These are phyloP conservation scores for Salix caprea DNA, from an alignment of 345 rosid genomes.

Conservation along the genomic window DNA sequence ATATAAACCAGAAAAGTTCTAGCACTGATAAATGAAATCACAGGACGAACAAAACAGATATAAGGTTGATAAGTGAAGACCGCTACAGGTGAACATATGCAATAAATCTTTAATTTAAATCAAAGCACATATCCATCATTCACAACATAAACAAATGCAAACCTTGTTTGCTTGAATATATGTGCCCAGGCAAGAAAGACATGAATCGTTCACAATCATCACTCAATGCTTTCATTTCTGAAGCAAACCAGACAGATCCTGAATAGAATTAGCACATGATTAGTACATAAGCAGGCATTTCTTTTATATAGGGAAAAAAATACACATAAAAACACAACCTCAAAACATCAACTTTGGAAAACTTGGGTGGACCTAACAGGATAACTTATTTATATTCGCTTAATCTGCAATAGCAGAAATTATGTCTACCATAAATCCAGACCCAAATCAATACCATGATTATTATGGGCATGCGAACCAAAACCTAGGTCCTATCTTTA, in stretches of 20 bases:
- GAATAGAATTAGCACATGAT: conserved; percentile 15
- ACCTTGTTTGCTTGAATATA: conserved; percentile 92
- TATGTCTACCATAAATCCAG: not conserved
- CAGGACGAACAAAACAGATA: not conserved
- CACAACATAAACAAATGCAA: conserved; percentile 13
- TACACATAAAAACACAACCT: not conserved
- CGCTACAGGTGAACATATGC: not conserved
- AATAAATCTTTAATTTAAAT: not conserved
- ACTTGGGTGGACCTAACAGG: not conserved
- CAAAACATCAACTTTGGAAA: not conserved
- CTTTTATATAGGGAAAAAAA: not conserved
- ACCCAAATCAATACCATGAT: not conserved
- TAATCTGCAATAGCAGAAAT: not conserved
- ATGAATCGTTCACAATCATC: conserved; percentile 80
- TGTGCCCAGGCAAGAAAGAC: conserved; percentile 67
- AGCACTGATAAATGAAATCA: not conserved
- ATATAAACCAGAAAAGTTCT: not conserved
- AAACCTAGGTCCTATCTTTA: not conserved
- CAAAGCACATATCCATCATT: not conserved
- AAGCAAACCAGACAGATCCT: conserved; percentile 91
- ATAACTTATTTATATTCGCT: too few relatives aligned
- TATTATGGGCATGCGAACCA: not conserved
- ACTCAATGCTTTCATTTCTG: conserved; percentile 89
- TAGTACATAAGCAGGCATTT: conserved; percentile 1
- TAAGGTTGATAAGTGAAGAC: not conserved